A percentile compares a stretch with the other conserved stretches of the same genome.
Evolutionary conservation across 176 grass and related monocot genomes (phyloP).

Genomic region (Oryza rufipogon): DNA sequence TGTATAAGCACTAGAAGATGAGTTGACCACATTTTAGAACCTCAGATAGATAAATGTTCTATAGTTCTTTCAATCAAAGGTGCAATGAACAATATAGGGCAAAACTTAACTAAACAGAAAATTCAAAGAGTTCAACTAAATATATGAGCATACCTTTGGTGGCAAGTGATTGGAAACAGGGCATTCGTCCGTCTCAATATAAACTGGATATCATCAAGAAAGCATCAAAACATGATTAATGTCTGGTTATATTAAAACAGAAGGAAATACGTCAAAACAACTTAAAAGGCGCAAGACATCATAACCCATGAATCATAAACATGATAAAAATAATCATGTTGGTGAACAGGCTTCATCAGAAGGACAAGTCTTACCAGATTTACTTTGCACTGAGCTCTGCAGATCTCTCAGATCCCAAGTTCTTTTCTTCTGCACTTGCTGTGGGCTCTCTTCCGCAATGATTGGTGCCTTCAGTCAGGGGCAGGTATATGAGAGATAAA

Average conservation of each 20-base stretch:
- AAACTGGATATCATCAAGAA: constrained; percentile 75
- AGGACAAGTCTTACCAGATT: constrained; percentile 67
- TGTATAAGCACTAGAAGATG: neutral
- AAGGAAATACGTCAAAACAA: constrained; percentile 17
- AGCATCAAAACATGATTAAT: constrained; percentile 38
- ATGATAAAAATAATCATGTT: constrained; percentile 1
- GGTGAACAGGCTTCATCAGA: constrained; percentile 14
- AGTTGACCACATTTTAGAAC: neutral
- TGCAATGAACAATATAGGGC: neutral
- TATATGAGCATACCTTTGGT: constrained; percentile 77
- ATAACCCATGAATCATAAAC: constrained; percentile 23
- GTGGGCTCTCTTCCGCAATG: constrained; percentile 89
- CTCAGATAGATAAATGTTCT: neutral
- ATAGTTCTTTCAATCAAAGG: constrained; percentile 19
- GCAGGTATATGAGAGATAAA: constrained; percentile 16
- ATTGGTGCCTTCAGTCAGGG: constrained; percentile 68
- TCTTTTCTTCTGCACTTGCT: constrained; percentile 73
- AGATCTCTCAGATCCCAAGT: constrained; percentile 93
- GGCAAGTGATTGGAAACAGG: constrained; percentile 95
- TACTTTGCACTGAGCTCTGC: constrained; percentile 86
- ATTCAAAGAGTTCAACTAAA: constrained; percentile 3
- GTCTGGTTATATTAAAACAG: constrained; percentile 2
- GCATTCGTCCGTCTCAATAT: constrained; percentile 94
- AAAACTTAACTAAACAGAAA: constrained; percentile 29
- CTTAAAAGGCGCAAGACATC: constrained; percentile 8